Evolutionary conservation across 2,329 filamentous ascomycete genomes (phyloP).

Genomic region (Penicillium aurantiogriseum): DNA sequence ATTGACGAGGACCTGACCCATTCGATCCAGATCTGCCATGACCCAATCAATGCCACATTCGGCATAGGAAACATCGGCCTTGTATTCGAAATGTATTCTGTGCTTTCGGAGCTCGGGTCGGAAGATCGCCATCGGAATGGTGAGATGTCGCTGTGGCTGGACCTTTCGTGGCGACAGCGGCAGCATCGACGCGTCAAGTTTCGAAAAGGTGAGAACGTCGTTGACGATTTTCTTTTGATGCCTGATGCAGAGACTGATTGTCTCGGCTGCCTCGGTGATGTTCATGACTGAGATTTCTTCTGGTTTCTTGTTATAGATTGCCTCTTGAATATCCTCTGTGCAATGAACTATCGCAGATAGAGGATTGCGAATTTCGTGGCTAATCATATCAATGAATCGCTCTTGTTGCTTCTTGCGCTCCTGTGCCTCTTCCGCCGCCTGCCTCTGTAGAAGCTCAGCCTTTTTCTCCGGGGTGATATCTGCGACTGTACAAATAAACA

Average conservation of each 20-base stretch:
- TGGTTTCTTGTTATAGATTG: constrained; percentile 10
- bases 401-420: constrained; percentile 78
- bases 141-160: constrained; percentile 65
- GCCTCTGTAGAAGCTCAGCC: constrained; percentile 76
- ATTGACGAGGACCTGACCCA: constrained; percentile 78
- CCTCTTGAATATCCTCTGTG: constrained; percentile 48
- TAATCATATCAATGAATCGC: constrained; percentile 74
- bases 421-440: constrained; percentile 75
- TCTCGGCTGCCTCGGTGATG: constrained; percentile 72
- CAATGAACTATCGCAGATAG: constrained; percentile 59
- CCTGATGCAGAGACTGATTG: constrained; percentile 72
- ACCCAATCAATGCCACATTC: constrained; percentile 63
- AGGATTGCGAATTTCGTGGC: constrained; percentile 58
- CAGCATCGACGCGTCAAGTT: constrained; percentile 72
- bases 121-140: constrained; percentile 72
- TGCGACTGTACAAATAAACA: constrained; percentile 56
- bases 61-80: constrained; percentile 61
- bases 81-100: constrained; percentile 65
- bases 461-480: constrained; percentile 85
- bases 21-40: constrained; percentile 67
- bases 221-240: constrained; percentile 80
- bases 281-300: constrained; percentile 49
- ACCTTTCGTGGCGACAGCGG: constrained; percentile 69
- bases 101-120: constrained; percentile 70
- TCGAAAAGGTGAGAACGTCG: constrained; percentile 70